A percentile compares a stretch with the other conserved stretches of the same genome.
Evolutionary conservation across 202 grass and related monocot species (phyloP).

Genomic region (Zoysia matrella): DNA sequence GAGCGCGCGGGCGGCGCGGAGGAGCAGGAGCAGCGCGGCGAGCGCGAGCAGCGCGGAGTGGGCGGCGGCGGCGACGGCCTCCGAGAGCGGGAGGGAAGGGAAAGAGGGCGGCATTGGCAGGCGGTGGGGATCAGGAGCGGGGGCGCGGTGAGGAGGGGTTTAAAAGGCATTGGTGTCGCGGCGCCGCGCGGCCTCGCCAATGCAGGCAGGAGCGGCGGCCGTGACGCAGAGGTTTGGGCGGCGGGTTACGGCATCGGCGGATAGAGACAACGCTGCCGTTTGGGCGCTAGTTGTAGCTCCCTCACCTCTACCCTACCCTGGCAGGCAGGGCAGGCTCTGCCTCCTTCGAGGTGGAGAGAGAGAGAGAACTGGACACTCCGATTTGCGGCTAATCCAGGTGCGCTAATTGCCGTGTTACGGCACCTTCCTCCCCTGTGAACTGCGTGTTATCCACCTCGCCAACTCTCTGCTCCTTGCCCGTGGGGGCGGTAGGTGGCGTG

Average conservation of each 20-base stretch:
- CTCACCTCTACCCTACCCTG: not conserved
- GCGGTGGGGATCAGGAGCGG: slow-evolving; percentile 47
- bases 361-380: not conserved
- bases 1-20: slow-evolving; percentile 52
- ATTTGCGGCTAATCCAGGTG: slow-evolving; percentile 42
- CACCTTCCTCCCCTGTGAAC: slow-evolving; percentile 1
- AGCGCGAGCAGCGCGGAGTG: slow-evolving; percentile 61
- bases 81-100: slow-evolving; percentile 46
- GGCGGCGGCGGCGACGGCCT: slow-evolving; percentile 55
- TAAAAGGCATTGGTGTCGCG: slow-evolving; percentile 56
- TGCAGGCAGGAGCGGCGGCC: slow-evolving; percentile 35
- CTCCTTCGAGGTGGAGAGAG: slow-evolving; percentile 35
- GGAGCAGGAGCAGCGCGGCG: slow-evolving; percentile 59
- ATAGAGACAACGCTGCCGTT: slow-evolving; percentile 51
- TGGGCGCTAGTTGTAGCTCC: slow-evolving; percentile 30
- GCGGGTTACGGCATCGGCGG: slow-evolving; percentile 62
- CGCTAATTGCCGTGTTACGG: not conserved
- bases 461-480: slow-evolving; percentile 16
- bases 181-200: slow-evolving; percentile 44
- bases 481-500: slow-evolving; percentile 42
- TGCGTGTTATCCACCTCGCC: slow-evolving; percentile 19
- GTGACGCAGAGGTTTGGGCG: slow-evolving; percentile 34
- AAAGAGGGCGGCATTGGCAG: slow-evolving; percentile 46
- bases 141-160: slow-evolving; percentile 45
- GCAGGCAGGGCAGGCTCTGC: not conserved